These are phyloP conservation scores for Apiotrichum akiyoshidainum DNA, from an alignment of 1,284 basidiomycete genomes.

Conservation along the genomic window DNA sequence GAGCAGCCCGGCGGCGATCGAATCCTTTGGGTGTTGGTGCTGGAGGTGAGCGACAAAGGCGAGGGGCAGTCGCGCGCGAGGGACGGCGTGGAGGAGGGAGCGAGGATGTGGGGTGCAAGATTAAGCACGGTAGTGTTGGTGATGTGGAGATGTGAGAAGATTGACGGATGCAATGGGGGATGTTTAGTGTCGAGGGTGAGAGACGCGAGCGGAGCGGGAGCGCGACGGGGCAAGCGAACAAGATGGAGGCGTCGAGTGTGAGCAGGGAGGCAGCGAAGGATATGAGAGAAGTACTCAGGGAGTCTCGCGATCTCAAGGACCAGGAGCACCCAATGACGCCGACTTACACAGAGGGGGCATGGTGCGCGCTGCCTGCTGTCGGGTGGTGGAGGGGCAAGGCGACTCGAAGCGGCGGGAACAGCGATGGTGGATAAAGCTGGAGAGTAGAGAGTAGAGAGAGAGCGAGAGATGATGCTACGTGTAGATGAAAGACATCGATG, in stretches of 20 bases:
- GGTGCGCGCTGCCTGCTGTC: neutral
- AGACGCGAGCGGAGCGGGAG: neutral
- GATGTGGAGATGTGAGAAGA: too few relatives aligned
- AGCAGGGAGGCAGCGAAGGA: neutral
- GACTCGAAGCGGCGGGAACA: neutral
- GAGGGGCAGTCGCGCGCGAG: neutral
- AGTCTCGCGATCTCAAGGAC: too few relatives aligned
- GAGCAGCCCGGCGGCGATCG: slow-evolving; percentile 26
- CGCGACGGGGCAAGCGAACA: neutral
- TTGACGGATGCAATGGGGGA: too few relatives aligned
- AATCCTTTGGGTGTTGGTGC: slow-evolving; percentile 29
- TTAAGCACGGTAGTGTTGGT: too few relatives aligned
- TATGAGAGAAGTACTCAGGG: too few relatives aligned
- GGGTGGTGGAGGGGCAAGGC: neutral
- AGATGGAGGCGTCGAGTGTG: neutral
- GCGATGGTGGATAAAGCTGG: neutral
- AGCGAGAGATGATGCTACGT: too few relatives aligned
- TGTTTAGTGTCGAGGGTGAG: neutral
- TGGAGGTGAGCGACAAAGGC: slow-evolving; percentile 1
- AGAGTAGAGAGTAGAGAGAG: too few relatives aligned
- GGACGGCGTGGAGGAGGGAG: neutral
- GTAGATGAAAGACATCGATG: too few relatives aligned
- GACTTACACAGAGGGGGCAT: neutral
- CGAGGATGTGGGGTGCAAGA: neutral
- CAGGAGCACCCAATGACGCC: too few relatives aligned